Evolutionary conservation across 202 grass and related monocot species (phyloP), one percentile per base, ranked within the genome.

Genomic region (Schoenoplectus tabernaemontani): DNA sequence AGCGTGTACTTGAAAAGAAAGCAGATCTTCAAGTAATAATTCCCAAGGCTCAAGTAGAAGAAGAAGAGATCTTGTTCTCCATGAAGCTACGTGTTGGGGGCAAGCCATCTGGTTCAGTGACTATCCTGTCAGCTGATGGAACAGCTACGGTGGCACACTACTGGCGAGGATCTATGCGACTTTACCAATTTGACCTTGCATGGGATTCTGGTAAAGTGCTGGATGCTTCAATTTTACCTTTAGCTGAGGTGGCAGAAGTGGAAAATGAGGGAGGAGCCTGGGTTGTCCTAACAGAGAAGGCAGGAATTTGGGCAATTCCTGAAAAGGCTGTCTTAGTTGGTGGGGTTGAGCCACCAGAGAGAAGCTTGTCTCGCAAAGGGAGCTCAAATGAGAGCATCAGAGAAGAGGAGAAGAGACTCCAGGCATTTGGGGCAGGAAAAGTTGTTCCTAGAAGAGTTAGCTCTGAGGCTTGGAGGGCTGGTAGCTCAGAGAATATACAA

Each of bases 321-420:
- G 95, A 98, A 89, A 98, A 98, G 34, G 91, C 95, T 85, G 88
- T 98, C 79, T 87, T 94, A 87, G 87, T 94, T 88, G 95, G 95
- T 89, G 95, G 91, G 30, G 95, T 98, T 83, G 88, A 98, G 57
- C 95, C 95, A 50, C 95, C 95, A 46, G 95, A 98, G 30, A 89
- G 89, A 78, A 98, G 95, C 78, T 98, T 98, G 76, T 98, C 95
- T 81, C 88, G 91, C 77, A 98, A 95, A 84, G 95, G 91, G 64
- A 98, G 95, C 78, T 89, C 89, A 66, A 98, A 94, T 83, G 95
- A 95, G 87, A 81, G 83, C 8, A 80, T 91, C 69, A 84, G 78
- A 79, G 91, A 95, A 84, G 95, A 98, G 86, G 87, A 92, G 82
- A 94, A 89, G 81, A 89, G 86, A 87, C 81, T 26, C 50, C 89